These are phyloP conservation scores for Scleromitrula shiraiana DNA, from an alignment of 2,329 filamentous ascomycete species.

Conservation along the genomic window DNA sequence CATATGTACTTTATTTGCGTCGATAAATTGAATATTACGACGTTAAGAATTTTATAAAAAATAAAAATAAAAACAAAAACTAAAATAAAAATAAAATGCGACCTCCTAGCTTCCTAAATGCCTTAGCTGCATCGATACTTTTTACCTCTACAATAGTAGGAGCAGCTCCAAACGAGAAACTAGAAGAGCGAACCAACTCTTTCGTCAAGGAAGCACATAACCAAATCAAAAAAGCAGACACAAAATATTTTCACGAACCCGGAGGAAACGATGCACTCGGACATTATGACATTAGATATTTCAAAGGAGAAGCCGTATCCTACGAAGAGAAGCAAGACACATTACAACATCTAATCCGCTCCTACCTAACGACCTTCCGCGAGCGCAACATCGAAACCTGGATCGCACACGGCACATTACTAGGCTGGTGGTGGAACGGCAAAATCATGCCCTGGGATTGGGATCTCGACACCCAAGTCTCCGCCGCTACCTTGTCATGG, in stretches of 20 bases:
- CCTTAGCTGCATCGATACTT: not conserved
- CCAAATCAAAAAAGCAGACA: not conserved
- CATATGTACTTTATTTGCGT: not conserved
- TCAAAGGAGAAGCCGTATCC: conserved; percentile 47
- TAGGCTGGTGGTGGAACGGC: conserved; percentile 87
- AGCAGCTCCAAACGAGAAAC: not conserved
- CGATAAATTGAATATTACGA: not conserved
- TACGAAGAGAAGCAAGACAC: conserved; percentile 60
- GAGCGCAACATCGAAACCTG: conserved; percentile 67
- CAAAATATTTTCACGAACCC: conserved; percentile 42
- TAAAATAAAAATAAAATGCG: conserved; percentile 4
- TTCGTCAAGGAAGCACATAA: no score
- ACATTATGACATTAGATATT: conserved; percentile 71
- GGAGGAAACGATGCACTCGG: conserved; percentile 51
- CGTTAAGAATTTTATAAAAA: not conserved
- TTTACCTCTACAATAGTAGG: not conserved
- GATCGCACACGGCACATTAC: conserved; percentile 76
- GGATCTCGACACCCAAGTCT: conserved; percentile 76
- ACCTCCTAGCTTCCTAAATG: conserved; percentile 1
- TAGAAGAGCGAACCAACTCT: not conserved
- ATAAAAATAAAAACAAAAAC: no score
- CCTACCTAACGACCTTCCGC: conserved; percentile 62
- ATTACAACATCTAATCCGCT: conserved; percentile 61
- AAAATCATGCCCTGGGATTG: conserved; percentile 76
- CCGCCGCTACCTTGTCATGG: conserved; percentile 55